Percentiles rank a stretch among this genome's conserved stretches.
Conservation (phyloP, 805 yeast genomes). For the Ogataea corticis region DNA sequence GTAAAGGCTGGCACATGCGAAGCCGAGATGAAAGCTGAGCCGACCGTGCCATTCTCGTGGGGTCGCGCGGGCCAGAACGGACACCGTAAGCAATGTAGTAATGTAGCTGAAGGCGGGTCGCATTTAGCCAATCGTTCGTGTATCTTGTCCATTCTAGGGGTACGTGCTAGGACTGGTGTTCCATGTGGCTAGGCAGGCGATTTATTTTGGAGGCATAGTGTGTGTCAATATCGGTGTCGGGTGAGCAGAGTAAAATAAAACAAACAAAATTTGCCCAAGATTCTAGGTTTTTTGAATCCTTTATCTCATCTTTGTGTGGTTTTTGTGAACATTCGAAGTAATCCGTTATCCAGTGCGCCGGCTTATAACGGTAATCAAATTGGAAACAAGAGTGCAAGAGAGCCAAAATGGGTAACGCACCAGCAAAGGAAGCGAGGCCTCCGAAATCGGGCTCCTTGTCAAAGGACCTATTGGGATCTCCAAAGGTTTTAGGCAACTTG, state of each 20-base stretch:
- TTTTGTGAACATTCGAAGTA: no score
- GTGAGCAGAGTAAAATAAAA: constrained; percentile 1
- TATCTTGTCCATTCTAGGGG: neutral
- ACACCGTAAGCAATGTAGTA: neutral
- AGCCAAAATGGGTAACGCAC: constrained; percentile 28
- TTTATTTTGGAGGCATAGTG: neutral
- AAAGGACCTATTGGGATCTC: constrained; percentile 18
- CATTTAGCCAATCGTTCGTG: neutral
- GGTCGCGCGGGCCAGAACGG: constrained; percentile 4
- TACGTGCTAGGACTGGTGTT: no score
- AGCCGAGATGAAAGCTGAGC: neutral
- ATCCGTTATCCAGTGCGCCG: no score
- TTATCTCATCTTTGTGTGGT: no score
- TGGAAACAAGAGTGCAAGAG: no score
- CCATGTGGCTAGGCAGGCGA: no score
- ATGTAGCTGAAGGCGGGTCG: neutral
- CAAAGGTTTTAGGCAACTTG: constrained; percentile 19
- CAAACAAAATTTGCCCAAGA: neutral
- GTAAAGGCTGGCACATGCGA: no score
- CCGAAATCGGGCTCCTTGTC: constrained; percentile 20
- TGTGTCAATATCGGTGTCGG: neutral
- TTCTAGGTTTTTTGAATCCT: neutral
- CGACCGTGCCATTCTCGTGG: neutral
- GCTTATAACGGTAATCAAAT: no score
- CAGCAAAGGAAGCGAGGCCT: constrained; percentile 26